Conservation (phyloP, 2,329 filamentous ascomycete species). For the Fusarium sp. region DNA sequence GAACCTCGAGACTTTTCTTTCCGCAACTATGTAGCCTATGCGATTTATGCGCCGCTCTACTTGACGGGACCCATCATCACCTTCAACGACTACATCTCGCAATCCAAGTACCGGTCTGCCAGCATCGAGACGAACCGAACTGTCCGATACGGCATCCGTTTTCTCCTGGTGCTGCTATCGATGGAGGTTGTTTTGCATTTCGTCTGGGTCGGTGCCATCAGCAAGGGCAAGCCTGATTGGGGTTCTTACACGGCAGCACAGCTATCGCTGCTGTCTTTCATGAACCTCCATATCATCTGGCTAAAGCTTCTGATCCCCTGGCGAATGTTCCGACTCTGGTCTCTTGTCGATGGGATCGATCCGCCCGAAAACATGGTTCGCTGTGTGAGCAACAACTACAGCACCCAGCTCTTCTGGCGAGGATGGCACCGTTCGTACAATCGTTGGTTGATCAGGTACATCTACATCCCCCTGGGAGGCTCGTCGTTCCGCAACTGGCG, state of each 20-base stretch:
- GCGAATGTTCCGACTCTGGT: constrained; percentile 99
- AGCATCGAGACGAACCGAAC: constrained; percentile 77
- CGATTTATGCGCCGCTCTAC: constrained; percentile 92
- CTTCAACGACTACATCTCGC: constrained; percentile 97
- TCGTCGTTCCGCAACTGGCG: constrained; percentile 58
- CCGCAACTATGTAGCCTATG: constrained; percentile 88
- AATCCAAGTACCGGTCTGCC: constrained; percentile 76
- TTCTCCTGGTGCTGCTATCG: constrained; percentile 78
- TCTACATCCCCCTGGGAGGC: constrained; percentile 92
- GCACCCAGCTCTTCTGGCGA: constrained; percentile 90
- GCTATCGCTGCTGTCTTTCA: constrained; percentile 88
- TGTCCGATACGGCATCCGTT: constrained; percentile 82
- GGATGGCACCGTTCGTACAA: constrained; percentile 96
- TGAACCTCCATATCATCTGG: constrained; percentile 98
- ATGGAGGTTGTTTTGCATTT: constrained; percentile 95
- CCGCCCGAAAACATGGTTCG: constrained; percentile 98
- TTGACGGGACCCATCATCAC: constrained; percentile 92
- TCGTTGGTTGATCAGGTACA: constrained; percentile 91
- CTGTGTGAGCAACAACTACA: constrained; percentile 95
- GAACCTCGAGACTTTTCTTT: constrained; percentile 76
- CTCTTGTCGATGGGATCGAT: constrained; percentile 88
- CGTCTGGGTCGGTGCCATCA: constrained; percentile 93
- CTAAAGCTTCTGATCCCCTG: constrained; percentile 95
- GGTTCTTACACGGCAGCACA: constrained; percentile 84
- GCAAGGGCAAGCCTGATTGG: constrained; percentile 83